Evolutionary conservation across 495 filamentous ascomycete genomes (phyloP).

Genomic region (Zalerion maritima): DNA sequence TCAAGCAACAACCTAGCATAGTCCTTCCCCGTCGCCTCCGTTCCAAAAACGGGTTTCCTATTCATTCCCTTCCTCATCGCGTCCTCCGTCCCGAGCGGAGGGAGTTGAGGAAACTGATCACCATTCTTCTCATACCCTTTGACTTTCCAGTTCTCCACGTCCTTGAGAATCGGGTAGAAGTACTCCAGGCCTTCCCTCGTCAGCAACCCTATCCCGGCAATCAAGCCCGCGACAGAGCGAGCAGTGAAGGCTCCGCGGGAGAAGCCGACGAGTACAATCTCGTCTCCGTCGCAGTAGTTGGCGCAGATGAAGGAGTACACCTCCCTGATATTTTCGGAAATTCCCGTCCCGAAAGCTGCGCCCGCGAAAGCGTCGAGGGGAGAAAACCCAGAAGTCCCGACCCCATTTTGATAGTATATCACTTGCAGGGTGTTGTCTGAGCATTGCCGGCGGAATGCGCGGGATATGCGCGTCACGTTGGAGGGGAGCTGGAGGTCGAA

Average conservation of each 20-base stretch:
- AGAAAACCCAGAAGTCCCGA: constrained; percentile 32
- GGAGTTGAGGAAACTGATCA: constrained; percentile 8
- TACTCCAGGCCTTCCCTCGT: constrained; percentile 47
- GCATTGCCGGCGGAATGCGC: constrained; percentile 22
- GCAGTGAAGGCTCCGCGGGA: constrained; percentile 63
- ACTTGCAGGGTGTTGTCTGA: constrained; percentile 26
- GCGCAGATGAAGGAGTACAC: constrained; percentile 51
- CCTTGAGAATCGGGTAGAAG: constrained; percentile 50
- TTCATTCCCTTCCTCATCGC: constrained; percentile 1
- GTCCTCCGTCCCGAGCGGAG: constrained; percentile 1
- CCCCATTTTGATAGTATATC: constrained; percentile 36
- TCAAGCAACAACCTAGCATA: too few relatives aligned
- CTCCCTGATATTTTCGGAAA: constrained; percentile 41
- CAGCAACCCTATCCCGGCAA: constrained; percentile 46
- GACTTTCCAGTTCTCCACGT: too few relatives aligned
- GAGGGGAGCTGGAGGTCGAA: constrained; percentile 26
- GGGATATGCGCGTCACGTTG: constrained; percentile 35
- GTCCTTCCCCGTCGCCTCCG: too few relatives aligned
- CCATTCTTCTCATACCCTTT: constrained; percentile 11
- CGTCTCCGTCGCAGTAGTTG: constrained; percentile 53
- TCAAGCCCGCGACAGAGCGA: constrained; percentile 46
- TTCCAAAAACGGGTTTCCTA: too few relatives aligned
- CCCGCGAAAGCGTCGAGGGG: constrained; percentile 29
- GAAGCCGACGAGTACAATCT: constrained; percentile 58
- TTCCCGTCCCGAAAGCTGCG: constrained; percentile 34